Percentiles rank a stretch among this genome's conserved stretches.
Conservation (phyloP, 208 protist species). For the Tritrichomonas musculus region DNA sequence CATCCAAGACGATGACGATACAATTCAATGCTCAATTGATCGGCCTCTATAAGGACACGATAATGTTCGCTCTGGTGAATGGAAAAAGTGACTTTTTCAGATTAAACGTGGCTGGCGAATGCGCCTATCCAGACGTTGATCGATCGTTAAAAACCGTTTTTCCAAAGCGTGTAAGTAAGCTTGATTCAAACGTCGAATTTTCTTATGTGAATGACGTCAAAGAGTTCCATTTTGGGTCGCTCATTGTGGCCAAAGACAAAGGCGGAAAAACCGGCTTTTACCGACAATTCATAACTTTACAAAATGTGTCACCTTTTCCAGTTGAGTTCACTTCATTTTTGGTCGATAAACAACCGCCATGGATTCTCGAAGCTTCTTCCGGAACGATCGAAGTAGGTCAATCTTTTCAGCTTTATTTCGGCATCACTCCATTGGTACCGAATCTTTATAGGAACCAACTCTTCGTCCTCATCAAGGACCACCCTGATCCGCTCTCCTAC, state of each 20-base stretch:
- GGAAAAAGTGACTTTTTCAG: background rate
- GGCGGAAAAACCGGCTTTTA: background rate
- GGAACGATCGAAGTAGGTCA: background rate
- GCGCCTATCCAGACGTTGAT: background rate
- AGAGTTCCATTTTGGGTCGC: slow-evolving; percentile 7
- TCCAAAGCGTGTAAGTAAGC: background rate
- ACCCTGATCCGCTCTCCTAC: background rate
- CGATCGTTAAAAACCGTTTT: background rate
- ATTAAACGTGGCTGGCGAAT: background rate
- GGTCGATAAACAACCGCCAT: background rate
- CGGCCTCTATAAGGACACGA: background rate
- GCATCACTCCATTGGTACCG: background rate
- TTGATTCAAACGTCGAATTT: background rate
- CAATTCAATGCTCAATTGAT: background rate
- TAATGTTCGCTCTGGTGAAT: background rate
- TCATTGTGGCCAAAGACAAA: background rate
- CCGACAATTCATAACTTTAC: background rate
- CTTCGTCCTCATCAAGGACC: background rate
- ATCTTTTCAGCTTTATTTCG: background rate
- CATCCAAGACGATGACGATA: background rate
- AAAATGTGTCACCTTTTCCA: background rate
- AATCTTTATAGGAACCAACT: background rate
- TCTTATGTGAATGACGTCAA: background rate
- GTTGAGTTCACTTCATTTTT: background rate
- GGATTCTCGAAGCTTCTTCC: background rate